These are phyloP conservation scores for Colletotrichum australisinense DNA, from an alignment of 2,329 filamentous ascomycete genomes.

Conservation along the genomic window DNA sequence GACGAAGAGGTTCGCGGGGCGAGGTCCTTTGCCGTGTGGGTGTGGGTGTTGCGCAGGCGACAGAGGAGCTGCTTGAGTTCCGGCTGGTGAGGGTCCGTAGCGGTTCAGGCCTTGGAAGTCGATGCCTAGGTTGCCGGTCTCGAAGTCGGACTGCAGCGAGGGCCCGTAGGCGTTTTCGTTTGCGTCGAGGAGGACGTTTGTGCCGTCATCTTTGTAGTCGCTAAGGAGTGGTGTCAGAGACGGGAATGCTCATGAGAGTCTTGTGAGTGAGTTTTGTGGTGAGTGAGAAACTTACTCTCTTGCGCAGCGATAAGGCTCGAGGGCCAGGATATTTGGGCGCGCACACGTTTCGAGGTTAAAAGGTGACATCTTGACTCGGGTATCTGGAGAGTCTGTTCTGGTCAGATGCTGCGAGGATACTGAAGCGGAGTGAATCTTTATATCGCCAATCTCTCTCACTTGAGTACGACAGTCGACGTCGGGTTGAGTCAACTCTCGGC, in stretches of 20 bases:
- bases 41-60: slow-evolving; percentile 85
- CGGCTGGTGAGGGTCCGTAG: slow-evolving; percentile 95
- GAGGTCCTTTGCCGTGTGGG: slow-evolving; percentile 79
- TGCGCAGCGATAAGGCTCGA: slow-evolving; percentile 84
- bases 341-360: slow-evolving; percentile 82
- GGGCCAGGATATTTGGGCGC: slow-evolving; percentile 79
- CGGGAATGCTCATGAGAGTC: not conserved
- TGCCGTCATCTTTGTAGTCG: slow-evolving; percentile 99
- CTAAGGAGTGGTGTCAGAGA: slow-evolving; percentile 57
- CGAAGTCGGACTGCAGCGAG: slow-evolving; percentile 68
- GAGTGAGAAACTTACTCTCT: slow-evolving; percentile 72
- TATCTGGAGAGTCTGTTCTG: not conserved
- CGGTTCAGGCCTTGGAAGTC: slow-evolving; percentile 88
- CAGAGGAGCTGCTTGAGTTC: slow-evolving; percentile 90
- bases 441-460: not conserved
- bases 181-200: slow-evolving; percentile 94
- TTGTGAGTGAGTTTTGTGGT: not conserved
- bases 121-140: slow-evolving; percentile 67
- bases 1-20: slow-evolving; percentile 88
- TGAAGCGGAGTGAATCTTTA: slow-evolving; percentile 10
- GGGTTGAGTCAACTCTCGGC: slow-evolving; percentile 13
- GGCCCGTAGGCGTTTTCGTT: slow-evolving; percentile 98
- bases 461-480: not conserved
- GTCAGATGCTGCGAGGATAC: not conserved
- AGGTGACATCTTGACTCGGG: slow-evolving; percentile 59